phyloP scores from a whole-genome alignment of 805 yeast species.

The Saturnispora hagleri region DNA sequence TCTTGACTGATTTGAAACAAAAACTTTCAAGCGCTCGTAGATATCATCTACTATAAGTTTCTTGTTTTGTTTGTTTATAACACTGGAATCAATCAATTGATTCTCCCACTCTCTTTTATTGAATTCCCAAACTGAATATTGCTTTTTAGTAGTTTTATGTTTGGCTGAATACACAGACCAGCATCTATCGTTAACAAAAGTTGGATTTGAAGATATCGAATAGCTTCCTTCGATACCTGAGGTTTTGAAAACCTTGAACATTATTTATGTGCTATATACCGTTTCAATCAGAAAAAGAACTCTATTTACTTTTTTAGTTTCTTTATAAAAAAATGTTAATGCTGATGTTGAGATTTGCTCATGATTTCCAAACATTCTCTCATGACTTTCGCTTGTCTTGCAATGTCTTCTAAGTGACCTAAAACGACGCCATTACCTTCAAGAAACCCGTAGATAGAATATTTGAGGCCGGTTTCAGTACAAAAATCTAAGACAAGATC shows the following conservation, averaged over 20 bases:
- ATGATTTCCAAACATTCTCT: constrained; percentile 62
- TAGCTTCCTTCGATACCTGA: constrained; percentile 60
- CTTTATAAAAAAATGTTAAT: not conserved
- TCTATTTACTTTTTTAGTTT: not conserved
- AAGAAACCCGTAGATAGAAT: constrained; percentile 77
- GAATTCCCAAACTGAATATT: constrained; percentile 77
- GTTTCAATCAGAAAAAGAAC: not conserved
- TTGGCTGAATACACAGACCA: constrained; percentile 88
- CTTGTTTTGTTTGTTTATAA: constrained; percentile 40
- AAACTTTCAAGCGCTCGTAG: constrained; percentile 54
- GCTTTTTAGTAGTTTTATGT: constrained; percentile 47
- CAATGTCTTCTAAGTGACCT: constrained; percentile 60
- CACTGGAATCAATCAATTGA: constrained; percentile 40
- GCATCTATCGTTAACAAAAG: constrained; percentile 59
- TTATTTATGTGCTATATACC: constrained; percentile 14
- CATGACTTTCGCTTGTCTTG: constrained; percentile 68
- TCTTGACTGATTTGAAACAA: constrained; percentile 64
- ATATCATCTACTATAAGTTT: constrained; percentile 47
- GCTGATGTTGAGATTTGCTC: constrained; percentile 13
- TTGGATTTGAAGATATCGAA: constrained; percentile 58
- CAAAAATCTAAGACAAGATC: constrained; percentile 67
- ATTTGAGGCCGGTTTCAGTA: constrained; percentile 62
- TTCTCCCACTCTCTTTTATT: constrained; percentile 70
- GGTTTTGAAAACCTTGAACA: constrained; percentile 46
- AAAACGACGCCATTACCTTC: constrained; percentile 70